Evolutionary conservation across 2,329 filamentous ascomycete genomes (phyloP).

Genomic region (Colletotrichum kahawae): DNA sequence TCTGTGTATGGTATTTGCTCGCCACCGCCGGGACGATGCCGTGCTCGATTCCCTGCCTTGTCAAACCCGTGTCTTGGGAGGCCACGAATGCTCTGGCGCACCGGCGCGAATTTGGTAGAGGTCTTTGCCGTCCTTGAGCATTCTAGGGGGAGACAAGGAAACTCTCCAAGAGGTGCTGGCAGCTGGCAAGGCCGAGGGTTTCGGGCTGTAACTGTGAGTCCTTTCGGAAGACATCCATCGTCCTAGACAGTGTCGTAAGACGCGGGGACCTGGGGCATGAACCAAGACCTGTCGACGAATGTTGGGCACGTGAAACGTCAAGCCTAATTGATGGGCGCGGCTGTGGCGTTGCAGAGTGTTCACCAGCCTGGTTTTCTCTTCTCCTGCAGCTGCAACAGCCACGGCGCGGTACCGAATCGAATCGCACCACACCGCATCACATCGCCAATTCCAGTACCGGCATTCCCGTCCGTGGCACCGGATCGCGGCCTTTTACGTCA

Average conservation of each 20-base stretch:
- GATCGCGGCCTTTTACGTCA: not conserved
- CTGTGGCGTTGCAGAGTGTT: slow-evolving; percentile 4
- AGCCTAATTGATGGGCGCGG: not conserved
- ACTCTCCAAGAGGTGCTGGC: not conserved
- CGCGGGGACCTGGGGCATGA: not conserved
- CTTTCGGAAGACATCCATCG: not conserved
- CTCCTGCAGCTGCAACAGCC: not conserved
- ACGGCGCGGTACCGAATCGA: not conserved
- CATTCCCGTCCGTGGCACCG: slow-evolving; percentile 1
- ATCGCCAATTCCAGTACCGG: not conserved
- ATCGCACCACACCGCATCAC: not conserved
- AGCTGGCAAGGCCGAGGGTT: not conserved
- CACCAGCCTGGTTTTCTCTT: not conserved
- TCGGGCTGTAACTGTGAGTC: not conserved
- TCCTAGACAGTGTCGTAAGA: not conserved
- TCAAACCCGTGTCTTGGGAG: not conserved
- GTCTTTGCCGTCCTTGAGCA: not conserved
- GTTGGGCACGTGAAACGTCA: not conserved
- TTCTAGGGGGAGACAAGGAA: not conserved
- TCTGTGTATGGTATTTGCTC: slow-evolving; percentile 23
- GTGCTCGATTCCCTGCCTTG: not conserved
- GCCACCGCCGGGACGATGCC: not conserved
- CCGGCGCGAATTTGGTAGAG: not conserved
- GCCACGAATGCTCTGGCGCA: not conserved
- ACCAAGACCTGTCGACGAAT: not conserved